These are phyloP conservation scores for Aspergillus aculeatus DNA, from an alignment of 2,329 filamentous ascomycete genomes.

Conservation along the genomic window DNA sequence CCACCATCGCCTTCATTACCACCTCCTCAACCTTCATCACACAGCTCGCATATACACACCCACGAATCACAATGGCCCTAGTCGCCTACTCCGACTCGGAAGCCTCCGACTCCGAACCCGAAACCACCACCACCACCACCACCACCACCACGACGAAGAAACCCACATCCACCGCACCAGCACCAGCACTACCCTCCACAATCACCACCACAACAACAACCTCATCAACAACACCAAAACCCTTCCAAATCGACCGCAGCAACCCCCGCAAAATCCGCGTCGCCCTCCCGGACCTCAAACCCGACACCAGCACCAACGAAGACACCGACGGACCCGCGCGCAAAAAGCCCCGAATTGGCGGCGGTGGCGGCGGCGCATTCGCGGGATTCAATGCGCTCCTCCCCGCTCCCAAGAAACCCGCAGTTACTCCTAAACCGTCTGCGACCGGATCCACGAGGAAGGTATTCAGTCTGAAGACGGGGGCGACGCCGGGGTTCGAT, in stretches of 20 bases:
- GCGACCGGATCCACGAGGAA: conserved; percentile 48
- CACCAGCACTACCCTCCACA: conserved; percentile 19
- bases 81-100: conserved; percentile 83
- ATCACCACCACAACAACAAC: conserved; percentile 30
- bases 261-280: conserved; percentile 83
- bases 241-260: conserved; percentile 76
- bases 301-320: conserved; percentile 28
- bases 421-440: conserved; percentile 17
- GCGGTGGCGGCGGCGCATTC: conserved; percentile 66
- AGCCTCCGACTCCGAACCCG: conserved; percentile 61
- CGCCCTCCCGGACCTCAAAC: conserved; percentile 62
- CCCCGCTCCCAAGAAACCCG: conserved; percentile 70
- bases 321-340: conserved; percentile 59
- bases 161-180: conserved; percentile 19
- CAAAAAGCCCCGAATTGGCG: conserved; percentile 67
- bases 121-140: conserved; percentile 32
- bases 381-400: conserved; percentile 83
- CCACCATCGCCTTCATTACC: no score
- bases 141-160: conserved; percentile 23
- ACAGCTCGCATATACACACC: no score
- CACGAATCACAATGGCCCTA: conserved; percentile 61
- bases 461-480: conserved; percentile 76
- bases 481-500: conserved; percentile 76
- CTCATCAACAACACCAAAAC: conserved; percentile 43
- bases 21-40: background rate